Conservation (phyloP, 1,139 yeast species). For the Citeromyces hawaiiensis region DNA sequence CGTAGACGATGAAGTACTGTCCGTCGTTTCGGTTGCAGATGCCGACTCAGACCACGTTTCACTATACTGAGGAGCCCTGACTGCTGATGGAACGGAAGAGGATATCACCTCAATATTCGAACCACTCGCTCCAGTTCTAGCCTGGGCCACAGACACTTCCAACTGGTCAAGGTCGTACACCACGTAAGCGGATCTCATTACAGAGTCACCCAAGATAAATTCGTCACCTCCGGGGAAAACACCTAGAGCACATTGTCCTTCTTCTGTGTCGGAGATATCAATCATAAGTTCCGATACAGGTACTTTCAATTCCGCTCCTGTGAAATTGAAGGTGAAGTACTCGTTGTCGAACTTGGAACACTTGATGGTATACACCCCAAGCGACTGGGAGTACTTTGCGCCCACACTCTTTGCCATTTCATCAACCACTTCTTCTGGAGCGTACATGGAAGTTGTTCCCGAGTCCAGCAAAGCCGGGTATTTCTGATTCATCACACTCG, state of each 20-base stretch:
- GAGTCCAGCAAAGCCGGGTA: conserved; percentile 47
- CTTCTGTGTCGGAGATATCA: conserved; percentile 5
- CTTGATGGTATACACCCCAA: conserved; percentile 20
- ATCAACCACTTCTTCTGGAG: conserved; percentile 28
- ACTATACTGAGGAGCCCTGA: conserved; percentile 22
- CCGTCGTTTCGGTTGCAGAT: neutral
- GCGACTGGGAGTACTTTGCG: conserved; percentile 19
- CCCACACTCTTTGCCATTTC: conserved; percentile 24
- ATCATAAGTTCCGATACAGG: conserved; percentile 28
- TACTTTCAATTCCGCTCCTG: conserved; percentile 31
- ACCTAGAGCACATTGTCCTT: conserved; percentile 12
- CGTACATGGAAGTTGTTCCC: conserved; percentile 49
- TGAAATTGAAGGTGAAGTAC: conserved; percentile 29
- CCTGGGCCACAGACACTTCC: conserved; percentile 59
- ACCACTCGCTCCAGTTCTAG: conserved; percentile 21
- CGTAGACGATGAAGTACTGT: neutral
- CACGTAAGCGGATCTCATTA: conserved; percentile 60
- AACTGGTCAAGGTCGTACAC: conserved; percentile 63
- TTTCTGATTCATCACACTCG: conserved; percentile 19
- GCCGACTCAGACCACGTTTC: conserved; percentile 19
- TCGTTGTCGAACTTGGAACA: conserved; percentile 14
- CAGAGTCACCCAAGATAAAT: conserved; percentile 55
- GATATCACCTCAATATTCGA: conserved; percentile 29
- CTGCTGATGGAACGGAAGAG: conserved; percentile 30
- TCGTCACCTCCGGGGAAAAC: conserved; percentile 16